These are phyloP conservation scores for Aureobasidium sp. DNA, from an alignment of 2,329 filamentous ascomycete genomes.

Conservation along the genomic window DNA sequence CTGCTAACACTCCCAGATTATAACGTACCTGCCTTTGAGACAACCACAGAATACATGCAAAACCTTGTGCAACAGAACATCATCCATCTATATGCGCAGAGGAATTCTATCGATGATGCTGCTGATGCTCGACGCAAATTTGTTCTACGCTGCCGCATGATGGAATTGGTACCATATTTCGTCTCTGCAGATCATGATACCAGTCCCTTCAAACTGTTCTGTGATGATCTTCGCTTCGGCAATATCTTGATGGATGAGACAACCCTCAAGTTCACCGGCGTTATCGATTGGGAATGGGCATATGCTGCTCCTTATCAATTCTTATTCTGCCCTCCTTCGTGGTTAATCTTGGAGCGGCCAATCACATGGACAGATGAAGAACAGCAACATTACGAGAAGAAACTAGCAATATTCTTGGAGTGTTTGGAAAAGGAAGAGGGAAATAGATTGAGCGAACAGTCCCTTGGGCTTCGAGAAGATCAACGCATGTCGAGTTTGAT, in stretches of 20 bases:
- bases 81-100: slow-evolving; percentile 23
- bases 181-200: slow-evolving; percentile 10
- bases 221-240: slow-evolving; percentile 22
- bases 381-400: neutral
- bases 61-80: slow-evolving; percentile 22
- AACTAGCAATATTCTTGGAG: neutral
- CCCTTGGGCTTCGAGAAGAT: neutral
- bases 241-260: slow-evolving; percentile 22
- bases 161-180: slow-evolving; percentile 18
- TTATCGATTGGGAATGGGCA: slow-evolving; percentile 25
- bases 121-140: slow-evolving; percentile 25
- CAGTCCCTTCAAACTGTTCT: slow-evolving; percentile 4
- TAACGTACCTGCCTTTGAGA: neutral
- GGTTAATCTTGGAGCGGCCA: neutral
- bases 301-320: slow-evolving; percentile 22
- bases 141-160: slow-evolving; percentile 21
- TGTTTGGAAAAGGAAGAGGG: neutral
- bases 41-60: slow-evolving; percentile 21
- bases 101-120: slow-evolving; percentile 22
- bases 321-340: slow-evolving; percentile 20
- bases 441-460: neutral
- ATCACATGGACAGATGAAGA: neutral
- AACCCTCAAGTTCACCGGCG: slow-evolving; percentile 20
- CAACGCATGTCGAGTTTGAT: neutral
- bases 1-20: neutral